A percentile compares a stretch with the other conserved stretches of the same genome.
phyloP scores from a whole-genome alignment of 1,139 yeast species.

The Yamadazyma spencermartinsiae region DNA sequence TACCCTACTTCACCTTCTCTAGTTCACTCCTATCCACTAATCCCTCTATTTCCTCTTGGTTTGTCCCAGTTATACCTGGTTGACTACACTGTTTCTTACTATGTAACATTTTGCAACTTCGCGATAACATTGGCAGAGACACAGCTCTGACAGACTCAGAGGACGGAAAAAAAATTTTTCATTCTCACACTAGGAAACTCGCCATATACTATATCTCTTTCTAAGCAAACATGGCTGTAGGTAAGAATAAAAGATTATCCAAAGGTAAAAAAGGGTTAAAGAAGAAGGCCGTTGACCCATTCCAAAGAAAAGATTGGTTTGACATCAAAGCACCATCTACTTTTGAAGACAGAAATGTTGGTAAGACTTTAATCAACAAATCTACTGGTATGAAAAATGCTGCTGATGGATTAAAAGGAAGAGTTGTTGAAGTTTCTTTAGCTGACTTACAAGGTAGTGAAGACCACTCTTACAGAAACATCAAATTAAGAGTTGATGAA shows the following conservation, averaged over 20 bases:
- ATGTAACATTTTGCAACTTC: neutral
- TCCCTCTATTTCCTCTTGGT: neutral
- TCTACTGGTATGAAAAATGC: constrained; percentile 55
- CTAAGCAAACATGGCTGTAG: constrained; percentile 43
- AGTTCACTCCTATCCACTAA: neutral
- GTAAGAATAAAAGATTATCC: constrained; percentile 55
- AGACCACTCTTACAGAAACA: constrained; percentile 54
- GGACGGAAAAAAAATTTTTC: constrained; percentile 2
- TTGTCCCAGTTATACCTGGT: neutral
- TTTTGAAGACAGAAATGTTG: constrained; percentile 52
- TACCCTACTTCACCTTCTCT: neutral
- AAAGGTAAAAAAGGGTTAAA: constrained; percentile 54
- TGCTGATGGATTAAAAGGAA: constrained; percentile 54
- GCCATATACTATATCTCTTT: constrained; percentile 3
- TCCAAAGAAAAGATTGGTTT: constrained; percentile 55
- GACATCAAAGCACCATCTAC: constrained; percentile 55
- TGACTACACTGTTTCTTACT: neutral
- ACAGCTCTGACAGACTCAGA: neutral
- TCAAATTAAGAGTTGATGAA: constrained; percentile 55
- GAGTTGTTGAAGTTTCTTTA: constrained; percentile 50
- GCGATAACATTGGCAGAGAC: neutral
- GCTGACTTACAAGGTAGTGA: constrained; percentile 55
- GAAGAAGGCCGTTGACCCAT: constrained; percentile 54
- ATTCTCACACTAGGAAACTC: constrained; percentile 1
- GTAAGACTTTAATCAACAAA: constrained; percentile 53